Evolutionary conservation across 306 rosid species (phyloP), one percentile per base, ranked within the genome.

Genomic region (Lathyrus aphaca): DNA sequence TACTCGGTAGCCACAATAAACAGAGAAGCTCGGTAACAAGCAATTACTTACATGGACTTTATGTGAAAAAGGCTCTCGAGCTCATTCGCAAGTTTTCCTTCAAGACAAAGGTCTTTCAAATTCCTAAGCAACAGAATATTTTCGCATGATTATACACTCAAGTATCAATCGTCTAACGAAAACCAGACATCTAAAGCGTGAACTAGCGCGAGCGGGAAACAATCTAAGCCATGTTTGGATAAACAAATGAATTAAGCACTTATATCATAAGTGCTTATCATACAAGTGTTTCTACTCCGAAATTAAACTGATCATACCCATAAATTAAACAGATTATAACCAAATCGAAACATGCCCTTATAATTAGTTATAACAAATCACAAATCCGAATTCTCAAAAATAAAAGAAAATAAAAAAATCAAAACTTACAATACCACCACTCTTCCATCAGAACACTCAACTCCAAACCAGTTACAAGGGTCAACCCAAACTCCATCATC

Each of bases 381-480:
- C 21, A 55, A 6, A 15, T 11, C 48, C 43, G 9, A 9, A 55
- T 15, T 23, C 65, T 63, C 69, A 16, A 16, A 18, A 64, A n/a
- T n/a, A n/a, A 62, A 27, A 57, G 27, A 18, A 68, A 53, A 64
- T 49, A n/a, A 66, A 12, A 46, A 45, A 74, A 77, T 48, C 25
- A 80, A 77, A 44, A 84, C 98, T 86, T 71, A 92, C 98, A 92
- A 78, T 57, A 51, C 74, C 11, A 90, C 86, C 16, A 92, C 98
- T 73, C 73, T 77, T 70, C 87, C 91, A 64, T 85, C 83, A 8
- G 91, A 86, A 64, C 98, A 92, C 71, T 85, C 96, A 76, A 92
- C 86, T 48, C 98, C 98, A 23, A 71, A 79, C 98, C 98, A 92
- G 19, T 81, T 82, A 82, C 96, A 92, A 1, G 89, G 88, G 73